Base-by-base conservation (phyloP, 2,329 filamentous ascomycete species). In the Ophioceras dolichostomum region DNA sequence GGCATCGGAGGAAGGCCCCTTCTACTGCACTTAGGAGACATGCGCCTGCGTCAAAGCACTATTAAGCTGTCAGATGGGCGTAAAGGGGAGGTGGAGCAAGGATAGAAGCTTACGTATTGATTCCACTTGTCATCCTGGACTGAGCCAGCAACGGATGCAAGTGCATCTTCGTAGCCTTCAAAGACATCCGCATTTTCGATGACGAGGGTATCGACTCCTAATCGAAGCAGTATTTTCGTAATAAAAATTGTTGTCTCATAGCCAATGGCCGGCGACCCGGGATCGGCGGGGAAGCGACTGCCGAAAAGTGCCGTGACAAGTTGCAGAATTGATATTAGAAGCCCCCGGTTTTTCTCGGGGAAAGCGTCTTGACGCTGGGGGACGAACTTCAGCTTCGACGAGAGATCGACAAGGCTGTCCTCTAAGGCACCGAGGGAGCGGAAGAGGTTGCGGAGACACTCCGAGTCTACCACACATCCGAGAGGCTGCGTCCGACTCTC, bases 181-280 rank as follows among this genome's bases (percentile, higher is more conserved):
- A 65, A 47, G 1, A 73, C 40, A 16, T 62, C 59, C 12, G 58
- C 51, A 37, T 61, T 62, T 35, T 62, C 55, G 3, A 63, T 51
- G 8, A 76, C 50, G 5, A 73, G 44, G 16, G 53, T 62, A 47
- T 79, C 75, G 38, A 73, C 61, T 28, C 68, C 64, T 53, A 79
- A 64, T 5, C 69, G 65, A 21, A 78, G 49, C 8, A 79, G 57
- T 10, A 68, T 55, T 32, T 64, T n/a, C n/a, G n/a, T n/a, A n/a
- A n/a, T n/a, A n/a, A n/a, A n/a, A n/a, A n/a, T n/a, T n/a, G n/a
- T n/a, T n/a, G n/a, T n/a, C n/a, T n/a, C n/a, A n/a, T n/a, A n/a
- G n/a, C n/a, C n/a, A n/a, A n/a, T n/a, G n/a, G n/a, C n/a, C n/a
- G n/a, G n/a, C n/a, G n/a, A n/a, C n/a, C n/a, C n/a, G n/a, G n/a